Evolutionary conservation across 2,329 filamentous ascomycete genomes (phyloP).

Genomic region (Xylaria sp.): DNA sequence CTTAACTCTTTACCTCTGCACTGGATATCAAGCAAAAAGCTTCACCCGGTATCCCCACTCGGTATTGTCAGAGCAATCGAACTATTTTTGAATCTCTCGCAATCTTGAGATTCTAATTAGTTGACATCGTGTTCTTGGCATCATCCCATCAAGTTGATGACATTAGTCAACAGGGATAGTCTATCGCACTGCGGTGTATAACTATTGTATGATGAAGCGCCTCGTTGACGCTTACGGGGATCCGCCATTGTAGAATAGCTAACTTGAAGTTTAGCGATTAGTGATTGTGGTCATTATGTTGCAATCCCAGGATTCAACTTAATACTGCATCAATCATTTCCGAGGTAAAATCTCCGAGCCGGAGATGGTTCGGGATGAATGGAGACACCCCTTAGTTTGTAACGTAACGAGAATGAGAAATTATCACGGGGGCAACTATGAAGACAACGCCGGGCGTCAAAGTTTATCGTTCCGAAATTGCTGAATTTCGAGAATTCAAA

Average conservation of each 20-base stretch:
- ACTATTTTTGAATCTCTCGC: too few relatives aligned
- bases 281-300: too few relatives aligned
- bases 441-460: background rate
- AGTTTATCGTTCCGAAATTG: background rate
- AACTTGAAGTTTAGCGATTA: background rate
- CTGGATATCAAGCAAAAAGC: background rate
- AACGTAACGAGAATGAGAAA: background rate
- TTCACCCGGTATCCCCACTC: too few relatives aligned
- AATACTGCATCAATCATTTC: too few relatives aligned
- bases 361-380: background rate
- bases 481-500: background rate
- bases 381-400: background rate
- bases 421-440: background rate
- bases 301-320: too few relatives aligned
- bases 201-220: background rate
- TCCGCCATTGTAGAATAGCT: too few relatives aligned
- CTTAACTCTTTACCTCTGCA: background rate
- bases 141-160: background rate
- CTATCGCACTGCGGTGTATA: background rate
- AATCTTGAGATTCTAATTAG: background rate
- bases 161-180: background rate
- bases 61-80: too few relatives aligned
- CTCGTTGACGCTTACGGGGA: background rate
- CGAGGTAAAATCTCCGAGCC: background rate
- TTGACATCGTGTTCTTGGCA: too few relatives aligned